phyloP scores from a whole-genome alignment of 1,139 yeast genomes.

The Casaregolazyma suthepensis region DNA sequence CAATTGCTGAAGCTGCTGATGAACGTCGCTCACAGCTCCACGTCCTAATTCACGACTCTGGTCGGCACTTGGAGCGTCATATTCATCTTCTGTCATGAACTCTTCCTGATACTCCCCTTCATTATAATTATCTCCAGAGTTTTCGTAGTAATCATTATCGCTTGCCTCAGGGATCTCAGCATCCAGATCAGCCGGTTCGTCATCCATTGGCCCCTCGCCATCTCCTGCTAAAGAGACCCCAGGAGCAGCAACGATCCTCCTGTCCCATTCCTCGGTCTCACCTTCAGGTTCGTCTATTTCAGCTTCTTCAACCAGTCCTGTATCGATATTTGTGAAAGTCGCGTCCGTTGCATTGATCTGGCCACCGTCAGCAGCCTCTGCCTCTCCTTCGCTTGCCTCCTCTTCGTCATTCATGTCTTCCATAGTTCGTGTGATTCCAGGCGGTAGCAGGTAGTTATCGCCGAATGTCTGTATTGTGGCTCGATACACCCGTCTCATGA shows the following conservation, averaged over 20 bases:
- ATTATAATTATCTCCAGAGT: slow-evolving; percentile 16
- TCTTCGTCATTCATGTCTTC: slow-evolving; percentile 22
- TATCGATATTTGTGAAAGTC: background rate
- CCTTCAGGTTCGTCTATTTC: slow-evolving; percentile 19
- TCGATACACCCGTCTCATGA: slow-evolving; percentile 12
- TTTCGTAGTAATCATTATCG: slow-evolving; percentile 19
- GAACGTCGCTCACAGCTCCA: background rate
- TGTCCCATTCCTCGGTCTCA: slow-evolving; percentile 18
- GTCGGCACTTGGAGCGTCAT: slow-evolving; percentile 6
- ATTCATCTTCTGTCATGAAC: slow-evolving; percentile 15
- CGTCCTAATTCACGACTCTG: background rate
- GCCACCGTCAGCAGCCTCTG: slow-evolving; percentile 5
- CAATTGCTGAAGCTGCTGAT: background rate
- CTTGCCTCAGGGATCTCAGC: slow-evolving; percentile 22
- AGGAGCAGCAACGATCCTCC: background rate
- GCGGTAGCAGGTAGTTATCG: slow-evolving; percentile 21
- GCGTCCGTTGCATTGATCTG: slow-evolving; percentile 7
- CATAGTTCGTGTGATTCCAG: slow-evolving; percentile 22
- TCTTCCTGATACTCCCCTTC: slow-evolving; percentile 18
- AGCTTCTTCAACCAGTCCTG: slow-evolving; percentile 12
- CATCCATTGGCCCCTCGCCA: slow-evolving; percentile 5
- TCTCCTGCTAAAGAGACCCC: background rate
- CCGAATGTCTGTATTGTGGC: slow-evolving; percentile 23
- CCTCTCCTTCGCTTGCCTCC: slow-evolving; percentile 17
- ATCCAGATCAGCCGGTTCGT: slow-evolving; percentile 15